Evolutionary conservation across 2,329 filamentous ascomycete genomes (phyloP).

Genomic region (Colletotrichum siamense): DNA sequence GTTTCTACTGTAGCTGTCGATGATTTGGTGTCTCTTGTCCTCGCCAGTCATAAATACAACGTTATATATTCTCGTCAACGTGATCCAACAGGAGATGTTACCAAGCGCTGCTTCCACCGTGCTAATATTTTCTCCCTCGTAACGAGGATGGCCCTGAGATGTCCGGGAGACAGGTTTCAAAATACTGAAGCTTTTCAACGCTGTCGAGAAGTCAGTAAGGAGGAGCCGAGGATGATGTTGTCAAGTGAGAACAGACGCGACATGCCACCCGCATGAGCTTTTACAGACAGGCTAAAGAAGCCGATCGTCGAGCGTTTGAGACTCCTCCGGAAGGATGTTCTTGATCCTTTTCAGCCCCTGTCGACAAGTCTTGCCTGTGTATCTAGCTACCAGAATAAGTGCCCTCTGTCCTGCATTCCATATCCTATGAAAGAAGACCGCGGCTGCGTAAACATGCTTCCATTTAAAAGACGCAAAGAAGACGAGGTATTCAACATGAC

Average conservation of each 20-base stretch:
- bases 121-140: neutral
- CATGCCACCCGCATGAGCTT: neutral
- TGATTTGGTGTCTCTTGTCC: neutral
- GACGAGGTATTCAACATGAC: neutral
- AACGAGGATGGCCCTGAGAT: neutral
- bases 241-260: neutral
- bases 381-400: neutral
- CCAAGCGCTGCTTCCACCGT: neutral
- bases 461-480: neutral
- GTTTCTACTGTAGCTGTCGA: neutral
- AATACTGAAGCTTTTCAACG: neutral
- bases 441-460: neutral
- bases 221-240: neutral
- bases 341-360: neutral
- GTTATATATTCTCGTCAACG: neutral
- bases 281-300: accelerated
- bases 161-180: neutral
- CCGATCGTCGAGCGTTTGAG: neutral
- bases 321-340: neutral
- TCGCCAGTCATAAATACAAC: neutral
- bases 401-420: neutral
- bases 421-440: neutral
- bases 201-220: neutral
- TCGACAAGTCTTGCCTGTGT: neutral
- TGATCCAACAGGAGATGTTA: neutral